Evolutionary conservation across 2,329 filamentous ascomycete species (phyloP).

Genomic region (Meredithiella fracta): DNA sequence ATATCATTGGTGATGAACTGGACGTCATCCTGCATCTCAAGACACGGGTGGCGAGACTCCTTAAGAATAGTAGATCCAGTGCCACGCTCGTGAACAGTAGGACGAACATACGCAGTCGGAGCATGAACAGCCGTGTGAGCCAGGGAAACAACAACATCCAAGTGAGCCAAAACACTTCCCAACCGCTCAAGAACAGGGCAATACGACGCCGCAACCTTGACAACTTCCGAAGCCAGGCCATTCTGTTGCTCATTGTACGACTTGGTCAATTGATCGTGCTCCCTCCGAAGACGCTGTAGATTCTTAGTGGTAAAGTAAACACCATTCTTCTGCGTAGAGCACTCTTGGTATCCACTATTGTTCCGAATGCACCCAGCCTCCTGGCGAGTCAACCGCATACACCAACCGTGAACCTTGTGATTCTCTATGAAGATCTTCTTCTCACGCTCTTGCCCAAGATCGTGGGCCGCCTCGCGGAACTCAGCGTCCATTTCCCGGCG

Average conservation of each 20-base stretch:
- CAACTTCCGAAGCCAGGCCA: conserved; percentile 81
- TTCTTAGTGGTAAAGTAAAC: conserved; percentile 90
- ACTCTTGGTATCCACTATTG: conserved; percentile 79
- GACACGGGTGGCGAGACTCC: conserved; percentile 88
- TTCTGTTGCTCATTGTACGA: conserved; percentile 92
- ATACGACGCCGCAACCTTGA: conserved; percentile 85
- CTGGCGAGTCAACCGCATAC: conserved; percentile 78
- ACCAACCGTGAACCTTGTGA: conserved; percentile 91
- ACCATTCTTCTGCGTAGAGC: conserved; percentile 95
- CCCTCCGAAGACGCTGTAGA: conserved; percentile 64
- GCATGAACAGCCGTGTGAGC: conserved; percentile 89
- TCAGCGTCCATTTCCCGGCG: conserved; percentile 70
- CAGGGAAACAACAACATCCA: conserved; percentile 89
- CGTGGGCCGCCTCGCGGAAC: conserved; percentile 57
- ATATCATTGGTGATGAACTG: conserved; percentile 98
- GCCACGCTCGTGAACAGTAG: conserved; percentile 76
- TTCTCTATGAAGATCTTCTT: conserved; percentile 98
- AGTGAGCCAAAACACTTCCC: conserved; percentile 72
- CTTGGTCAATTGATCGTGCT: conserved; percentile 84
- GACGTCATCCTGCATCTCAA: conserved; percentile 97
- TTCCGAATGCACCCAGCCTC: conserved; percentile 90
- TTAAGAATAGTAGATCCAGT: conserved; percentile 77
- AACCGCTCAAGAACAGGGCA: conserved; percentile 81
- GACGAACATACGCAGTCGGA: conserved; percentile 77
- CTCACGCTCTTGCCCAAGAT: conserved; percentile 81